phyloP scores from a whole-genome alignment of 192 early-diverging fungal species.

The Coemansia sp. region DNA sequence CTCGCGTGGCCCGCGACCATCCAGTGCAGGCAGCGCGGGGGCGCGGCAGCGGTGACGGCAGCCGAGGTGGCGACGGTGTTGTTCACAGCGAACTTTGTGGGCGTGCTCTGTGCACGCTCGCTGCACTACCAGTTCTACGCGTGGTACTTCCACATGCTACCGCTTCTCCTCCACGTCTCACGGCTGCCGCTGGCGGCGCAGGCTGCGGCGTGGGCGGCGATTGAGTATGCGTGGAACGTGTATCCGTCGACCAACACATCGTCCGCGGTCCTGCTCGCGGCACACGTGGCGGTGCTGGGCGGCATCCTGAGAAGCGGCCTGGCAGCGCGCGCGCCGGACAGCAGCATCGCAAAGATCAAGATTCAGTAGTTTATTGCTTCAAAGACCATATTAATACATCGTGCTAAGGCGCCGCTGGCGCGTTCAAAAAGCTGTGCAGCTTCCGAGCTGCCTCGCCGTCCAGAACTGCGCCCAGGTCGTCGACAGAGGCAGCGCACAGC shows the following conservation, averaged over 20 bases:
- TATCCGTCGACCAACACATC: slow-evolving; percentile 70
- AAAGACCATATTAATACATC: no score
- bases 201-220: slow-evolving; percentile 26
- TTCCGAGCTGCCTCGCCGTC: slow-evolving; percentile 60
- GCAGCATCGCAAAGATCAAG: no score
- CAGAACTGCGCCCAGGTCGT: slow-evolving; percentile 52
- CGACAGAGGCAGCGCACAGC: slow-evolving; percentile 54
- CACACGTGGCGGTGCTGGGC: slow-evolving; percentile 60
- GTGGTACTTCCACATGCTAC: slow-evolving; percentile 88
- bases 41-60: not conserved
- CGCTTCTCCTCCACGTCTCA: slow-evolving; percentile 66
- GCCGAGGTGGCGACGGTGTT: slow-evolving; percentile 42
- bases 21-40: not conserved
- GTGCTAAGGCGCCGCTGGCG: not conserved
- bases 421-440: slow-evolving; percentile 67
- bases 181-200: not conserved
- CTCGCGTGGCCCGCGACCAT: no score
- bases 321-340: no score
- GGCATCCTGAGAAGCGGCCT: slow-evolving; percentile 42
- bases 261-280: slow-evolving; percentile 48
- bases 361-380: no score
- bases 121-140: slow-evolving; percentile 97
- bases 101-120: slow-evolving; percentile 81
- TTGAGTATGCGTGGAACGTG: slow-evolving; percentile 86
- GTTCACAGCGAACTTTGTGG: slow-evolving; percentile 87